Base-by-base conservation (phyloP, 257 asterid genomes). In the Avicennia marina region DNA sequence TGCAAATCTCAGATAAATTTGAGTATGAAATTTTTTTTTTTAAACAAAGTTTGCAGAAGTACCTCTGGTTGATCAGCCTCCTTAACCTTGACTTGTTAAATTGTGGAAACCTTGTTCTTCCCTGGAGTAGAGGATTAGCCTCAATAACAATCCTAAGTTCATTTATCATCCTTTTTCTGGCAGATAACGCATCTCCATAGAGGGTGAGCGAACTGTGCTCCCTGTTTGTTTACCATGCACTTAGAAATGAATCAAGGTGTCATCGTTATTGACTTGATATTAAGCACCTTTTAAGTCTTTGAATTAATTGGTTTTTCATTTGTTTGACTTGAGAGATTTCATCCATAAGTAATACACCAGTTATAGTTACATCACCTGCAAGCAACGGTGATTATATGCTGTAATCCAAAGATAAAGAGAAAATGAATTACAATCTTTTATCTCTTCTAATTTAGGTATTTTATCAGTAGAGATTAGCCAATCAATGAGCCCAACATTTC, bases 1-100 rank as follows among this genome's bases (percentile, higher is more conserved):
- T 1, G n/a, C 4, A 19, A 33, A 22, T 56, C 29, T 56, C 34
- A 19, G 39, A 58, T 18, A 24, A 13, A 43, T 4, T 20, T 44
- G 17, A n/a, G 21, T 26, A 27, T 39, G 19, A 7, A 39, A 26
- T 7, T 32, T n/a, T n/a, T n/a, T n/a, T n/a, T n/a, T n/a, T n/a
- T n/a, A n/a, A n/a, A n/a, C n/a, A n/a, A n/a, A n/a, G n/a, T n/a
- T n/a, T 36, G 13, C 27, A 67, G 12, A 66, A 55, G 53, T 41
- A 85, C 96, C 96, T 81, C 62, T 89, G 96, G 68, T 83, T 89
- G 50, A 89, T 47, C 39, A 89, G 79, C 50, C 85, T 90, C 69
- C 87, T 75, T 53, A 89, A 73, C 66, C 96, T 77, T 12, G 96
- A 71, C 61, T 75, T 75, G 67, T 47, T 63, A 50, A 78, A 33